Evolutionary conservation across 2,329 filamentous ascomycete genomes (phyloP), one percentile per base, ranked within the genome.

Genomic region (Fusarium chaquense): DNA sequence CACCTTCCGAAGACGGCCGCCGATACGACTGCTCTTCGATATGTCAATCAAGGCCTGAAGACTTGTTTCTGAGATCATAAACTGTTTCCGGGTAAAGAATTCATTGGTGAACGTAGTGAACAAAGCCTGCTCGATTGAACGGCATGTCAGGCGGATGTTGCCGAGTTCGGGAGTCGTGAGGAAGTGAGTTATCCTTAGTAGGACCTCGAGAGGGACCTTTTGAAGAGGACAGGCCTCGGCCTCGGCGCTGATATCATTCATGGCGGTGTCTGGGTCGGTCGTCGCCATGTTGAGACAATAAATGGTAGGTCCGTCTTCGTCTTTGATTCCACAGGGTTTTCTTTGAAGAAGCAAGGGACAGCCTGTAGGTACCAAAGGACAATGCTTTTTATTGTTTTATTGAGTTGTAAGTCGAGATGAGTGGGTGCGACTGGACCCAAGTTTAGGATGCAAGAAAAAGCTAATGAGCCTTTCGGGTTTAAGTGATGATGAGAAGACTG

Each of bases 51-150:
- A 80, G 0, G 84, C 81, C 54, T 85, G 81, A 12, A 91, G 78
- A 70, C 89, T 91, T 69, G 82, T 78, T 35, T 86, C 80, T 3
- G 84, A 85, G 56, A 90, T 73, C 85, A 90, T 89, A 77, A 91
- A 92, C 73, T 91, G 89, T 72, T 86, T 87, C 76, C 87, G 88
- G 52, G 80, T 82, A 78, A 92, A 92, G 81, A 90, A 92, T 67
- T 90, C 88, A 26, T 80, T 80, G 30, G 84, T 81, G 70, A 91
- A 91, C 35, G 81, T 81, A 50, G 83, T 80, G 76, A 87, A 87
- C 15, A 90, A 79, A 3, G 81, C 79, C 22, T 78, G 77, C 73
- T 91, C 88, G 15, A 89, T 74, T 20, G 80, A 76, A 58, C 84
- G 87, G 79, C 87, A 90, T 4, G 83, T 82, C 18, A 84, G 78